Conservation (phyloP, 2,329 filamentous ascomycete species). For the Beauveria medogensis region DNA sequence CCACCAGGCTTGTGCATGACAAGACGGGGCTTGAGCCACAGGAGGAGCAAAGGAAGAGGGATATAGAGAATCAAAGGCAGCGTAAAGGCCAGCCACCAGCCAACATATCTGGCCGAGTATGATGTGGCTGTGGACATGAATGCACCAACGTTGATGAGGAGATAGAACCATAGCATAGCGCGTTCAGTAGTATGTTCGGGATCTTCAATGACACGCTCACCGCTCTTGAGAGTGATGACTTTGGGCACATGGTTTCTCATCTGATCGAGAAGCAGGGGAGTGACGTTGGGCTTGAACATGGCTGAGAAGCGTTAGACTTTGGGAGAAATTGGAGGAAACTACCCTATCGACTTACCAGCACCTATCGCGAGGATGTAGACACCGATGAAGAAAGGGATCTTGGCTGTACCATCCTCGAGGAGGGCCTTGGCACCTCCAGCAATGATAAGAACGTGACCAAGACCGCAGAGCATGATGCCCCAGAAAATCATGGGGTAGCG, state of each 20-base stretch:
- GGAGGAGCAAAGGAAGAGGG: slow-evolving; percentile 49
- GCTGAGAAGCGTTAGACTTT: slow-evolving; percentile 23
- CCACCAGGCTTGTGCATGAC: slow-evolving; percentile 50
- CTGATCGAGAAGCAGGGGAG: slow-evolving; percentile 60
- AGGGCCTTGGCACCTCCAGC: slow-evolving; percentile 44
- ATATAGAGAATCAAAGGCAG: slow-evolving; percentile 46
- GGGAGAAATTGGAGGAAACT: too few species aligned
- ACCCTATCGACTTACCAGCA: slow-evolving; percentile 27
- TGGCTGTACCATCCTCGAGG: slow-evolving; percentile 36
- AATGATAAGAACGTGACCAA: slow-evolving; percentile 62
- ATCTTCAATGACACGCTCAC: slow-evolving; percentile 61
- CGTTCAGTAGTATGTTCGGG: slow-evolving; percentile 56
- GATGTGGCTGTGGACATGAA: slow-evolving; percentile 44
- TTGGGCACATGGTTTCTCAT: slow-evolving; percentile 43
- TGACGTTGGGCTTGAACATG: slow-evolving; percentile 66
- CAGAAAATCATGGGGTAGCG: slow-evolving; percentile 65
- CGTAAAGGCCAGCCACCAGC: slow-evolving; percentile 42
- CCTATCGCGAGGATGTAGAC: slow-evolving; percentile 48
- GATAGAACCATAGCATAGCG: slow-evolving; percentile 58
- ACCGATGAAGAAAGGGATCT: slow-evolving; percentile 54
- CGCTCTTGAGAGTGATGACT: slow-evolving; percentile 32
- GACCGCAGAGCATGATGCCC: slow-evolving; percentile 57
- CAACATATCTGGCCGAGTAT: slow-evolving; percentile 43
- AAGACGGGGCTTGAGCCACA: slow-evolving; percentile 49
- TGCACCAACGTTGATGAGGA: slow-evolving; percentile 46